A percentile compares a stretch with the other conserved stretches of the same genome.
Conservation (phyloP, 2,329 filamentous ascomycete genomes). For the Neonectria neomacrospora region DNA sequence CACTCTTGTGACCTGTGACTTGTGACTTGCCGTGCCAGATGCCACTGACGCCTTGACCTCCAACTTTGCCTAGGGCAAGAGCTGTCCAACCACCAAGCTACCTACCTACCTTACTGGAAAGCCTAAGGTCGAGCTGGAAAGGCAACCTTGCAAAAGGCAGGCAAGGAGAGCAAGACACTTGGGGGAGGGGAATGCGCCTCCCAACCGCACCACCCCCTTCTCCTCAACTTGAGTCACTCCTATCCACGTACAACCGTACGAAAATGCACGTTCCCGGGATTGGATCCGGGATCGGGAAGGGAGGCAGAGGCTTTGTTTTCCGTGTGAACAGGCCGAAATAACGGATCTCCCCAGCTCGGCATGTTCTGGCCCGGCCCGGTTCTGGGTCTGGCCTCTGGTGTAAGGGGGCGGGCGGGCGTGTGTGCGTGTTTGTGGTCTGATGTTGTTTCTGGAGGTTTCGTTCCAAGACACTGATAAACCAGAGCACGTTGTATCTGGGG, state of each 20-base stretch:
- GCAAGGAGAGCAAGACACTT: constrained; percentile 2
- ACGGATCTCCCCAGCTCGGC: not conserved
- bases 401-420: not conserved
- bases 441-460: not conserved
- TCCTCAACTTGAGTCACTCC: not conserved
- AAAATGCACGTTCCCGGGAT: not conserved
- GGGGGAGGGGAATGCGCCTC: too few species aligned
- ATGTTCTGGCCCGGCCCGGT: not conserved
- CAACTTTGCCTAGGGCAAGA: not conserved
- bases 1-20: not conserved
- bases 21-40: not conserved
- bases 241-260: not conserved
- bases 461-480: not conserved
- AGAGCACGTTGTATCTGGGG: not conserved
- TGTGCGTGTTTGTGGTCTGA: not conserved
- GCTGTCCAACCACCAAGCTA: not conserved
- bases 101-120: not conserved
- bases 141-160: not conserved
- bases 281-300: not conserved
- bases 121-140: not conserved
- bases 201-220: too few species aligned
- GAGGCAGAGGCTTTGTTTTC: not conserved
- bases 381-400: not conserved
- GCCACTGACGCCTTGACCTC: not conserved
- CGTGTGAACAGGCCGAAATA: not conserved